These are phyloP conservation scores for Boletus sp. DNA, from an alignment of 1,284 basidiomycete species.

Conservation along the genomic window DNA sequence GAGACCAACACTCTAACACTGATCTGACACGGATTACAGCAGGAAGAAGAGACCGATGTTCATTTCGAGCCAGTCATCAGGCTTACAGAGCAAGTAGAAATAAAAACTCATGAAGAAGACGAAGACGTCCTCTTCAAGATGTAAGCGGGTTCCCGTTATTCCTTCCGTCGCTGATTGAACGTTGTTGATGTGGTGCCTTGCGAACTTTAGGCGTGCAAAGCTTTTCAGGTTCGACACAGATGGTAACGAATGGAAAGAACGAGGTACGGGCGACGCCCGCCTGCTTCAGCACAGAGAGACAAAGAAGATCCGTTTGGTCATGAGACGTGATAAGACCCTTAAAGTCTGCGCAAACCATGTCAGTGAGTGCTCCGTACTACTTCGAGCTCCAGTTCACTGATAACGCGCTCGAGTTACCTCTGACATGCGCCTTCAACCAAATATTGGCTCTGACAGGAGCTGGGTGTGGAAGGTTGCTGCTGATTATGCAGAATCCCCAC, in stretches of 20 bases:
- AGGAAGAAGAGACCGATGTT: conserved; percentile 85
- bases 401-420: conserved; percentile 57
- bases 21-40: conserved; percentile 31
- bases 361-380: conserved; percentile 54
- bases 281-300: conserved; percentile 85
- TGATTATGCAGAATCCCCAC: conserved; percentile 88
- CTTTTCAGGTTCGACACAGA: conserved; percentile 91
- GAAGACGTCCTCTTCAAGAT: conserved; percentile 96
- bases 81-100: conserved; percentile 94
- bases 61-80: conserved; percentile 97
- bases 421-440: conserved; percentile 95
- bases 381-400: conserved; percentile 2
- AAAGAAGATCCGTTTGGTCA: conserved; percentile 93
- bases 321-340: conserved; percentile 99
- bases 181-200: conserved; percentile 11
- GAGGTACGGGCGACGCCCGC: conserved; percentile 90
- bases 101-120: conserved; percentile 94
- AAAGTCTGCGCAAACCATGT: conserved; percentile 99
- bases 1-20: conserved; percentile 21
- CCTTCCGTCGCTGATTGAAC: conserved; percentile 12
- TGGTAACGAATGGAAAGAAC: conserved; percentile 93
- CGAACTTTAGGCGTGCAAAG: conserved; percentile 82
- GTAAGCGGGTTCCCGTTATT: conserved; percentile 47
- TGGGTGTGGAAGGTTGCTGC: conserved; percentile 99
- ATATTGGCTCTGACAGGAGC: conserved; percentile 98